Conservation (phyloP, 2,329 filamentous ascomycete species). For the Penicillium occitanis region DNA sequence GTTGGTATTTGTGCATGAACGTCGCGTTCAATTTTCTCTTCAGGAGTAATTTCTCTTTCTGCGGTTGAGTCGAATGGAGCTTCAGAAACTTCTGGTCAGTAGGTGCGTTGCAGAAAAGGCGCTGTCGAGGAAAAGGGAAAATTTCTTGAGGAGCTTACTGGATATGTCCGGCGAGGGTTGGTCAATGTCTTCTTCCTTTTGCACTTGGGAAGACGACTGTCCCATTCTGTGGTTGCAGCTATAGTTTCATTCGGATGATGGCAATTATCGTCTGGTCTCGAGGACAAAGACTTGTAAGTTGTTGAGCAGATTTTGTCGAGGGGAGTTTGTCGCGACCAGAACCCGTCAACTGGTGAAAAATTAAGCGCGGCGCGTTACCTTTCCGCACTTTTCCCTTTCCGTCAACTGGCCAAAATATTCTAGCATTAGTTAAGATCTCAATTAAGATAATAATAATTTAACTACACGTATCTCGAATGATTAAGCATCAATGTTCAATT, state of each 20-base stretch:
- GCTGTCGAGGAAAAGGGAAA: neutral
- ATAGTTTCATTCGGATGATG: neutral
- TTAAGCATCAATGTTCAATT: slow-evolving; percentile 40
- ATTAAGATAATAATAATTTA: no score
- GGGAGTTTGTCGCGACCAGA: neutral
- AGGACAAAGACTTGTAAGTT: no score
- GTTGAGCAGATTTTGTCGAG: neutral
- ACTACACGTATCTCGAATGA: neutral
- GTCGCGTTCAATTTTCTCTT: neutral
- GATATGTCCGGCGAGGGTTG: slow-evolving; percentile 2
- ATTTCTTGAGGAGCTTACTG: slow-evolving; percentile 7
- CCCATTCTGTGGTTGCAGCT: slow-evolving; percentile 23
- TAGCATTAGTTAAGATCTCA: no score
- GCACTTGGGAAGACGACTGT: slow-evolving; percentile 25
- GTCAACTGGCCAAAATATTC: neutral
- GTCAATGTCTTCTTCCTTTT: slow-evolving; percentile 12
- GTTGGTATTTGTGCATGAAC: neutral
- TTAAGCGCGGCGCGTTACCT: neutral
- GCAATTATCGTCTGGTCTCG: neutral
- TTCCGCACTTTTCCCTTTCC: slow-evolving; percentile 11
- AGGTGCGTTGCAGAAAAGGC: neutral
- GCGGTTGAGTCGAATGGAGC: neutral
- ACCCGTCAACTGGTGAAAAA: slow-evolving; percentile 3
- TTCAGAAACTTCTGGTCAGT: neutral
- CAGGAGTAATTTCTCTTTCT: neutral